Percentiles rank a stretch among this genome's conserved stretches.
These are phyloP conservation scores for Protomyces arabidopsidicola DNA, from an alignment of 1,139 yeast species.

Conservation along the genomic window DNA sequence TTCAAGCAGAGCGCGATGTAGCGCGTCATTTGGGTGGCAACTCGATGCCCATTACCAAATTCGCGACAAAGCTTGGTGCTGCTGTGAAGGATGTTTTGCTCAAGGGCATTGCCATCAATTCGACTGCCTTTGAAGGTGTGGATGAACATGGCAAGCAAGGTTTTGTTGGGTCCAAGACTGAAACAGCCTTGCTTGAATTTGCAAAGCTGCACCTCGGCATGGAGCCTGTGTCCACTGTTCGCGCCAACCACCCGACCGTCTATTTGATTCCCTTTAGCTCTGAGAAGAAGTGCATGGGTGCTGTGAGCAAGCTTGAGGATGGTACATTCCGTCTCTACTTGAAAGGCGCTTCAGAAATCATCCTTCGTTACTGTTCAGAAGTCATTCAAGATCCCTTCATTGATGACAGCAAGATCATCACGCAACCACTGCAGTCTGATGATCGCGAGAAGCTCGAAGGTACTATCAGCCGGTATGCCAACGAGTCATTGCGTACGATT, in stretches of 20 bases:
- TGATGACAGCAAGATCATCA: slow-evolving; percentile 40
- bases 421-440: slow-evolving; percentile 37
- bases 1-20: slow-evolving; percentile 1
- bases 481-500: slow-evolving; percentile 75
- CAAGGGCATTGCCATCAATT: slow-evolving; percentile 67
- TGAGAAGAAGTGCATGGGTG: slow-evolving; percentile 86
- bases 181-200: slow-evolving; percentile 73
- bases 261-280: slow-evolving; percentile 90
- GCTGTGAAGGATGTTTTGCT: slow-evolving; percentile 45
- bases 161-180: slow-evolving; percentile 89
- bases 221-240: slow-evolving; percentile 45
- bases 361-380: slow-evolving; percentile 54
- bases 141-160: slow-evolving; percentile 49
- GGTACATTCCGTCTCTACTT: slow-evolving; percentile 58
- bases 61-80: slow-evolving; percentile 36
- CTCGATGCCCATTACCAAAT: background rate
- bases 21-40: slow-evolving; percentile 1
- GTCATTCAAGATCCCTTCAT: slow-evolving; percentile 28
- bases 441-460: slow-evolving; percentile 39
- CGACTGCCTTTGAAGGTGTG: slow-evolving; percentile 74
- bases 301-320: slow-evolving; percentile 50
- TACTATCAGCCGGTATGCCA: slow-evolving; percentile 63
- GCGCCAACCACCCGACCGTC: slow-evolving; percentile 47
- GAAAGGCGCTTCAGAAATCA: slow-evolving; percentile 93
- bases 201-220: slow-evolving; percentile 55